These are phyloP conservation scores for Podosphaera fusca DNA, from an alignment of 2,329 filamentous ascomycete genomes.

Conservation along the genomic window DNA sequence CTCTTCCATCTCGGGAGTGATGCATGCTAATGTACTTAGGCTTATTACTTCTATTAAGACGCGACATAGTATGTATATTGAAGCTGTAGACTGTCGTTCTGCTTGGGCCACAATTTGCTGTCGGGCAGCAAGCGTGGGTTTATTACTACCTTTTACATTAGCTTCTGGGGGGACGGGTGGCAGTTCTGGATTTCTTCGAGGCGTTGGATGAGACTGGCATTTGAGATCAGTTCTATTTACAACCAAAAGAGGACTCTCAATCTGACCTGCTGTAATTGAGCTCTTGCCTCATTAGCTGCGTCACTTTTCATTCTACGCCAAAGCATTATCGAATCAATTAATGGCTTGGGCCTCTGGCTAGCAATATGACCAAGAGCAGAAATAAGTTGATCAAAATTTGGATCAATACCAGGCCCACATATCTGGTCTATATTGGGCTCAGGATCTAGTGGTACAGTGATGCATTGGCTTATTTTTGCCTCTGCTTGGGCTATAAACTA, in stretches of 20 bases:
- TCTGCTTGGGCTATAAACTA: constrained; percentile 92
- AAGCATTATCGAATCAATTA: constrained; percentile 94
- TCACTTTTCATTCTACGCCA: constrained; percentile 96
- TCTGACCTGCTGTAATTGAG: constrained; percentile 28
- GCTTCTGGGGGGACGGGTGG: constrained; percentile 10
- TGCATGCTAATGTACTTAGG: constrained; percentile 60
- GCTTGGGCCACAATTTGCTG: constrained; percentile 57
- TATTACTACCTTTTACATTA: constrained; percentile 4
- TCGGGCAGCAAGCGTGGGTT: constrained; percentile 19
- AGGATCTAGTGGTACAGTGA: constrained; percentile 54
- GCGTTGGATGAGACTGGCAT: constrained; percentile 18
- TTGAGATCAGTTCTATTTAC: neutral
- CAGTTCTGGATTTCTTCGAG: constrained; percentile 56
- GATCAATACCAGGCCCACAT: constrained; percentile 73
- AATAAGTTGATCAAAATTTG: constrained; percentile 82
- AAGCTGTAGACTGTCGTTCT: constrained; percentile 77
- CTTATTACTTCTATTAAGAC: constrained; percentile 86
- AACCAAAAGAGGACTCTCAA: neutral
- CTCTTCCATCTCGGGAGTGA: constrained; percentile 80
- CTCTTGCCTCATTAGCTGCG: constrained; percentile 47
- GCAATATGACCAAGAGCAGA: constrained; percentile 84
- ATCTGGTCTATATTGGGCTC: constrained; percentile 72
- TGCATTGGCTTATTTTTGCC: constrained; percentile 77
- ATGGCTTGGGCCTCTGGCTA: constrained; percentile 73
- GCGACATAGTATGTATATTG: constrained; percentile 85